These are phyloP conservation scores for Candida smagusa DNA, from an alignment of 1,139 yeast genomes.

Conservation along the genomic window DNA sequence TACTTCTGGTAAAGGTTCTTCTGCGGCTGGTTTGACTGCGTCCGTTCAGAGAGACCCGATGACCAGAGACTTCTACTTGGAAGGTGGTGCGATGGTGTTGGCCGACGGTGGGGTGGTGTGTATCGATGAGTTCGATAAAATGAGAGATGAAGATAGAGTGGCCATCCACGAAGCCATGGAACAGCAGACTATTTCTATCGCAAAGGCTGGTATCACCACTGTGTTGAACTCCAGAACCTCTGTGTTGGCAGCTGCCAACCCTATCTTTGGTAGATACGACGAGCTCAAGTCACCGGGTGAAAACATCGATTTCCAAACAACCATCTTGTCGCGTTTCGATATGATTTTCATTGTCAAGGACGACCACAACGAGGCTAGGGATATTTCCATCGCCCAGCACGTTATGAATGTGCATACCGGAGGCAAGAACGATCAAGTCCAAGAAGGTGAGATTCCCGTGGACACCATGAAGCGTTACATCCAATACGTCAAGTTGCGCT, in stretches of 20 bases:
- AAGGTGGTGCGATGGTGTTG: constrained; percentile 99
- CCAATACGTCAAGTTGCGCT: constrained; percentile 81
- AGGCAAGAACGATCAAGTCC: constrained; percentile 50
- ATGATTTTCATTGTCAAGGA: constrained; percentile 98
- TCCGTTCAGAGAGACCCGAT: constrained; percentile 89
- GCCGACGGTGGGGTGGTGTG: constrained; percentile 99
- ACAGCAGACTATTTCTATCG: constrained; percentile 98
- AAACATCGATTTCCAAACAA: constrained; percentile 95
- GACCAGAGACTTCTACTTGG: constrained; percentile 88
- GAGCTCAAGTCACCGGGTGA: constrained; percentile 97
- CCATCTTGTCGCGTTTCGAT: constrained; percentile 94
- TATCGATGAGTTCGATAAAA: constrained; percentile 97
- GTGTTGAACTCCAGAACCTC: constrained; percentile 93
- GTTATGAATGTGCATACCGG: constrained; percentile 95
- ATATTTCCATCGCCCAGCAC: constrained; percentile 87
- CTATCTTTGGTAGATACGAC: constrained; percentile 93
- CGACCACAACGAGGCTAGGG: constrained; percentile 84
- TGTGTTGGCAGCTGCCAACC: constrained; percentile 97
- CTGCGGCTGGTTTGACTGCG: constrained; percentile 99
- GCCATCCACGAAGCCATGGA: constrained; percentile 99
- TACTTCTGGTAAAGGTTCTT: constrained; percentile 98
- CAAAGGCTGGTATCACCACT: constrained; percentile 98
- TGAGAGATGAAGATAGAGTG: constrained; percentile 98
- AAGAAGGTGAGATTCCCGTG: constrained; percentile 85
- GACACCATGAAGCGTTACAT: constrained; percentile 90